These are phyloP conservation scores for Citrus hindsii DNA, from an alignment of 345 rosid genomes.

Conservation along the genomic window DNA sequence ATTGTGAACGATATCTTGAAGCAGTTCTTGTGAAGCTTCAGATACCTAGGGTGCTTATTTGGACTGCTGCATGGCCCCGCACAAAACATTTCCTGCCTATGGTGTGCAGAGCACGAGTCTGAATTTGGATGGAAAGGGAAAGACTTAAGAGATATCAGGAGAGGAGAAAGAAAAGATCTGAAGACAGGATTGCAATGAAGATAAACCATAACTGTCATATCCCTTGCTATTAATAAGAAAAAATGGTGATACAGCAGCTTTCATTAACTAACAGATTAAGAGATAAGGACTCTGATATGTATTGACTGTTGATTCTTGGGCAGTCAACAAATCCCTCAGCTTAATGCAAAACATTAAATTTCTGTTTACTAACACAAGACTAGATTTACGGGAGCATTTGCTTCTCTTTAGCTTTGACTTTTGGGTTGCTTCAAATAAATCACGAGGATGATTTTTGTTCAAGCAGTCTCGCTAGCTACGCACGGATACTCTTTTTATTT, in stretches of 20 bases:
- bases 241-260: neutral
- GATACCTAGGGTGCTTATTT: conserved; percentile 4
- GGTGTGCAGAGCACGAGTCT: neutral
- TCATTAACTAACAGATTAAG: conserved; percentile 2
- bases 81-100: neutral
- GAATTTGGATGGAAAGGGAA: neutral
- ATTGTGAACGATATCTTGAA: neutral
- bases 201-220: neutral
- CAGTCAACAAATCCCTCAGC: conserved; percentile 1
- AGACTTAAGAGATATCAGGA: neutral
- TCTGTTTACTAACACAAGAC: neutral
- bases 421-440: neutral
- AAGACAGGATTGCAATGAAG: neutral
- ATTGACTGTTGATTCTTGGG: conserved; percentile 2
- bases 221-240: neutral
- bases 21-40: conserved; percentile 1
- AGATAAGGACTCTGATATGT: conserved; percentile 5
- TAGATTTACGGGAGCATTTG: neutral
- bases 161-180: neutral
- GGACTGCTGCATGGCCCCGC: neutral
- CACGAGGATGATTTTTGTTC: neutral
- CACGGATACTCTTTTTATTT: neutral
- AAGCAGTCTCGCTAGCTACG: too few species aligned
- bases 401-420: neutral
- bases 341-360: neutral